A percentile compares a stretch with the other conserved stretches of the same genome.
Conservation (phyloP, 805 yeast genomes). For the Ogataea nakhonphanomensis region DNA sequence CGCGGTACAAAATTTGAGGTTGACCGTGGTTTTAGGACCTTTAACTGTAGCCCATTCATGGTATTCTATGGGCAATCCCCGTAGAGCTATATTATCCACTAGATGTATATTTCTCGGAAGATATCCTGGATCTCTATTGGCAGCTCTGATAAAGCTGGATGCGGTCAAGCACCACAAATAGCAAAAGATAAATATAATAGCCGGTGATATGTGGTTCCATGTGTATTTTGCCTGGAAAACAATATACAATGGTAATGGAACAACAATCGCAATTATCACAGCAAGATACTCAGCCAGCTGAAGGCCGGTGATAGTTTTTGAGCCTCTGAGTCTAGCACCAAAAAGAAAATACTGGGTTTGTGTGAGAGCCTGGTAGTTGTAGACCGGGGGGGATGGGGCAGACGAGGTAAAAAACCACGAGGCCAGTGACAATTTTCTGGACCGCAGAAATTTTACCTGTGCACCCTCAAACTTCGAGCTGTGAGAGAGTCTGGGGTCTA, state of each 20-base stretch:
- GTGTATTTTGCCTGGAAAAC: constrained; percentile 49
- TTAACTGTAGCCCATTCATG: constrained; percentile 49
- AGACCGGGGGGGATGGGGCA: constrained; percentile 1
- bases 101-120: constrained; percentile 66
- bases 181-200: constrained; percentile 50
- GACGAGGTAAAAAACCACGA: constrained; percentile 1
- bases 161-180: constrained; percentile 56
- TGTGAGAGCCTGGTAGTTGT: constrained; percentile 44
- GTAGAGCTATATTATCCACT: constrained; percentile 34
- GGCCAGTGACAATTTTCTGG: not conserved
- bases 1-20: constrained; percentile 48
- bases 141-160: constrained; percentile 47
- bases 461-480: not conserved
- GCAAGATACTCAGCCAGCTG: constrained; percentile 13
- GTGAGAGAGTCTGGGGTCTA: not conserved
- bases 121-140: constrained; percentile 67
- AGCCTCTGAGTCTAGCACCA: constrained; percentile 61
- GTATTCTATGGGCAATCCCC: constrained; percentile 55
- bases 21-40: constrained; percentile 31
- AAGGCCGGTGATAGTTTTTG: constrained; percentile 23
- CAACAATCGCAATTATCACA: constrained; percentile 5
- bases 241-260: constrained; percentile 51
- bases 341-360: constrained; percentile 43
- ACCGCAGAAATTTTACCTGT: not conserved
- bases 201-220: constrained; percentile 57